Conservation (phyloP, 352 stramenopile species). For the Elongisporangium undulatum region DNA sequence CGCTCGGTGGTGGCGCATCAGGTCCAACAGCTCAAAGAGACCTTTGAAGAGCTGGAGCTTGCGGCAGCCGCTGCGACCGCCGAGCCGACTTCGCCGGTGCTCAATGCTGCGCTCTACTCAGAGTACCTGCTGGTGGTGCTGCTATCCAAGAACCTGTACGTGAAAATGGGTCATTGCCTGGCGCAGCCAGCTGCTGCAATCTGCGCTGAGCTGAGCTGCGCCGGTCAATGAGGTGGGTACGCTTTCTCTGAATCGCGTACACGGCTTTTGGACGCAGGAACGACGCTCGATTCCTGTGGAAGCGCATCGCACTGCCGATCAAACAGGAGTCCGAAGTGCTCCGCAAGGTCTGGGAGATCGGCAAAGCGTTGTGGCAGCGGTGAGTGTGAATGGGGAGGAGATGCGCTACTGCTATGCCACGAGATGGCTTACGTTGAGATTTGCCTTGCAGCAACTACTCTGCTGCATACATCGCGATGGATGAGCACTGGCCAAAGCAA, state of each 20-base stretch:
- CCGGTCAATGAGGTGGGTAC: neutral
- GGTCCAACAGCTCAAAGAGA: conserved; percentile 27
- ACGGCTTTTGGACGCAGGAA: conserved; percentile 28
- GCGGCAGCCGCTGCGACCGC: conserved; percentile 27
- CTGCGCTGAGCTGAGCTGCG: neutral
- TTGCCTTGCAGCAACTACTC: conserved; percentile 32
- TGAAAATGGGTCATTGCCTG: conserved; percentile 2
- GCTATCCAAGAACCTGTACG: conserved; percentile 45
- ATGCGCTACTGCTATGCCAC: neutral
- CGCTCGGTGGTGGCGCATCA: conserved; percentile 6
- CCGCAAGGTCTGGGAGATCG: conserved; percentile 49
- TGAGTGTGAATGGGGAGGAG: conserved; percentile 6
- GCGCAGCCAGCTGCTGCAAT: neutral
- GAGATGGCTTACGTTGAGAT: neutral
- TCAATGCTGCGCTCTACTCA: conserved; percentile 52
- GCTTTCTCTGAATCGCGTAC: neutral
- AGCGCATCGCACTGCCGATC: conserved; percentile 37
- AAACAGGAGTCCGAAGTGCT: conserved; percentile 44
- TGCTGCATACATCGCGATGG: conserved; percentile 50
- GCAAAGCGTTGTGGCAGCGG: conserved; percentile 63
- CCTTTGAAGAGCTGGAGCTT: conserved; percentile 56
- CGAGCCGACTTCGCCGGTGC: conserved; percentile 21
- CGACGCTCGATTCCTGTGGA: conserved; percentile 73
- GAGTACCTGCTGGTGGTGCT: conserved; percentile 51
- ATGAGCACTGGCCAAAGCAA: conserved; percentile 35